These are phyloP conservation scores for Aureobasidium vineae DNA, from an alignment of 2,329 filamentous ascomycete genomes.

Conservation along the genomic window DNA sequence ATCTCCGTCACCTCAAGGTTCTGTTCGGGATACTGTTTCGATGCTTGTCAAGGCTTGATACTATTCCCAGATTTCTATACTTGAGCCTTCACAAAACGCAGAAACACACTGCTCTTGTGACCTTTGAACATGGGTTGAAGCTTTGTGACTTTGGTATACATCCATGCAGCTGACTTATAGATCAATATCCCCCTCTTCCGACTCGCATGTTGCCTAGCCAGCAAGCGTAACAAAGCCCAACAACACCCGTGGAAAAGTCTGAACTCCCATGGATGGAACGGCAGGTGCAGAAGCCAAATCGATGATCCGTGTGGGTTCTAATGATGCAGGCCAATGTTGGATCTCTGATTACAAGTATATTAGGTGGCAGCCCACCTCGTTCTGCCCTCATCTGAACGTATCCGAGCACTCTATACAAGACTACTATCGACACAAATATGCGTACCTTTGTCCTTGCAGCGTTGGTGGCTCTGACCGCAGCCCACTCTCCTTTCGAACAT, in stretches of 20 bases:
- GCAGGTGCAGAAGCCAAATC: not conserved
- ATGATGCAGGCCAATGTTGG: not conserved
- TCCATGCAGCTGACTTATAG: constrained; percentile 13
- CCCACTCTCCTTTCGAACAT: not conserved
- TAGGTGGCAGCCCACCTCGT: not conserved
- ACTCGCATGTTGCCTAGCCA: not conserved
- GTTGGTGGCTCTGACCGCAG: not conserved
- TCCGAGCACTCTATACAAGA: not conserved
- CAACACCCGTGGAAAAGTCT: not conserved
- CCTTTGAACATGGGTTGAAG: not conserved
- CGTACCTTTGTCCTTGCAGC: not conserved
- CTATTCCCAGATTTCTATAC: not conserved
- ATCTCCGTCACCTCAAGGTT: not conserved
- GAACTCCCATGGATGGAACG: too few relatives aligned
- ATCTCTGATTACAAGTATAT: constrained; percentile 3
- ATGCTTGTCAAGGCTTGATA: constrained; percentile 4
- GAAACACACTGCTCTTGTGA: not conserved
- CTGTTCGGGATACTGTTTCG: not conserved
- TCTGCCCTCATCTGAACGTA: not conserved
- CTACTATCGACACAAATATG: not conserved
- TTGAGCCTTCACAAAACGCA: not conserved
- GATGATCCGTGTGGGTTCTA: not conserved
- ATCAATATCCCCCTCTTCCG: constrained; percentile 5
- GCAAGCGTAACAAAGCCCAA: not conserved
- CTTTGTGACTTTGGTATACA: not conserved